Percentiles rank a stretch among this genome's conserved stretches.
Evolutionary conservation across 176 grass and related monocot species (phyloP).

Genomic region (Leersia perrieri): DNA sequence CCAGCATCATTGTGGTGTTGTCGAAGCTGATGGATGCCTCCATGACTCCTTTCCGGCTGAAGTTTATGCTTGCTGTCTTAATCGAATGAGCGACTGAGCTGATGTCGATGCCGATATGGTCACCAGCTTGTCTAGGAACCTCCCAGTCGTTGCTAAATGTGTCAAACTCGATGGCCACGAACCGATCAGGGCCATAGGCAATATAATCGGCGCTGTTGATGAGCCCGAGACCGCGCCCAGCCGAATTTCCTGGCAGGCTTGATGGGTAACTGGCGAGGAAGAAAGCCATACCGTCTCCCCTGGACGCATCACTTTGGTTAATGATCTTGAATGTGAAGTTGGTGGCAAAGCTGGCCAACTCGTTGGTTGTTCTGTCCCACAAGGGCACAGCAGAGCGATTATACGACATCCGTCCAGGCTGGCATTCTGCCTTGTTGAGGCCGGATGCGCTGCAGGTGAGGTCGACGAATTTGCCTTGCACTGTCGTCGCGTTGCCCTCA

Average conservation of each 20-base stretch:
- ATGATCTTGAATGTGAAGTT: neutral
- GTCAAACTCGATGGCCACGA: constrained; percentile 48
- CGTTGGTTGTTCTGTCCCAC: constrained; percentile 16
- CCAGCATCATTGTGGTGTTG: neutral
- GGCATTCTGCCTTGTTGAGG: too few species aligned
- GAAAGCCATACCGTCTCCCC: constrained; percentile 39
- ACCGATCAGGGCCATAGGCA: too few species aligned
- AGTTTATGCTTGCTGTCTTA: neutral
- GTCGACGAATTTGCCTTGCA: too few species aligned
- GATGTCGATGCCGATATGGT: constrained; percentile 20
- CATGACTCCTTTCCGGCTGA: neutral
- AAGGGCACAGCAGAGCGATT: constrained; percentile 9
- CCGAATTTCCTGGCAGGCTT: neutral
- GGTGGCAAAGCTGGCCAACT: constrained; percentile 26
- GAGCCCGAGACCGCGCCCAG: constrained; percentile 22
- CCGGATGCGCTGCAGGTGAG: too few species aligned
- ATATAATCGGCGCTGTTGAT: too few species aligned
- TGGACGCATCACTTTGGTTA: neutral
- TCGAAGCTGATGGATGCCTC: constrained; percentile 4
- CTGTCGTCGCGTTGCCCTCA: too few species aligned
- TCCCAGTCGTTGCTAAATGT: constrained; percentile 25
- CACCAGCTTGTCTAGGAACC: neutral
- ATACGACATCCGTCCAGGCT: constrained; percentile 5
- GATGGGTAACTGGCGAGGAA: constrained; percentile 37
- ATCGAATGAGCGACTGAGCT: neutral